phyloP scores from a whole-genome alignment of 345 rosid species.

The Viola odorata region DNA sequence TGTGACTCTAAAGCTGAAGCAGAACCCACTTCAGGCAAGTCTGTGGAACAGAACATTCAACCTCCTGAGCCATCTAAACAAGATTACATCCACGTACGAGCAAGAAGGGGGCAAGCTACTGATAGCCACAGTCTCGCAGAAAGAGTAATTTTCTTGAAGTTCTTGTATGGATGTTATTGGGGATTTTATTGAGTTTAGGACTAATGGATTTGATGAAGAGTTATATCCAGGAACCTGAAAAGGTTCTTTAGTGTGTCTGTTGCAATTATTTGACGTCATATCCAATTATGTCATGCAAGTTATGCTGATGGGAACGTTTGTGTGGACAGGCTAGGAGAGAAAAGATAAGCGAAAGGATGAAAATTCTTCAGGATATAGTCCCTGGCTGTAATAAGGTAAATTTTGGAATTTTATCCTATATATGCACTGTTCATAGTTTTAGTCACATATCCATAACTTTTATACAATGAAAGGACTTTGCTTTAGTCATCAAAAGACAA shows the following conservation, averaged over 20 bases:
- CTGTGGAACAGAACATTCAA: constrained; percentile 41
- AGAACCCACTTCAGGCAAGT: constrained; percentile 46
- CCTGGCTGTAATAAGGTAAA: constrained; percentile 90
- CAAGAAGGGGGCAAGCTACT: constrained; percentile 94
- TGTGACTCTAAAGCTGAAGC: constrained; percentile 41
- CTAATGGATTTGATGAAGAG: neutral
- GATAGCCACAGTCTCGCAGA: constrained; percentile 97
- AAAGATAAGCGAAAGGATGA: constrained; percentile 90
- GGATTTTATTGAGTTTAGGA: neutral
- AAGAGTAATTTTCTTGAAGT: constrained; percentile 50
- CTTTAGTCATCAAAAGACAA: no score
- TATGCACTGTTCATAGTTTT: no score
- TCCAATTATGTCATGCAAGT: constrained; percentile 1
- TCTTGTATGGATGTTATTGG: neutral
- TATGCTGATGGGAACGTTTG: constrained; percentile 20
- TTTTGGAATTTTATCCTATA: neutral
- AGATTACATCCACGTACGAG: constrained; percentile 92
- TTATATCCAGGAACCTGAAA: neutral
- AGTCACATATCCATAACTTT: no score
- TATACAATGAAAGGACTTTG: no score
- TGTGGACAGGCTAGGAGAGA: constrained; percentile 77
- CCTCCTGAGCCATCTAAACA: constrained; percentile 59
- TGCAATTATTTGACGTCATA: neutral
- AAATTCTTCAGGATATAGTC: constrained; percentile 83
- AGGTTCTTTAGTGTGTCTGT: neutral